Conservation (phyloP, 2,329 filamentous ascomycete genomes). For the Curvularia eragrostidis region DNA sequence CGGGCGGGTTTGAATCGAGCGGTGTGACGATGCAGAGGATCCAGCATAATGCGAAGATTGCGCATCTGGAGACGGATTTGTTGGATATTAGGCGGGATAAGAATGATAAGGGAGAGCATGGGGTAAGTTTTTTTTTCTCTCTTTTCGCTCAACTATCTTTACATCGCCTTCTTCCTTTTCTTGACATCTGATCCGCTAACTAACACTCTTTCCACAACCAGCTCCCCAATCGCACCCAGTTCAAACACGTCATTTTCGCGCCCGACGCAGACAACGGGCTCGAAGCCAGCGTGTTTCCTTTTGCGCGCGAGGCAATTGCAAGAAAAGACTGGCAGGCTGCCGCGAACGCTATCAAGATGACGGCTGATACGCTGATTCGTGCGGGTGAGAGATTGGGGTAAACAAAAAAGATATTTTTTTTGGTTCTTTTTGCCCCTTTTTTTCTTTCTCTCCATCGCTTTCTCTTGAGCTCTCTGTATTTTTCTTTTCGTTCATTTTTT, state of each 20-base stretch:
- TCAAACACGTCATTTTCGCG: slow-evolving; percentile 90
- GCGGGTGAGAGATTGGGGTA: slow-evolving; percentile 62
- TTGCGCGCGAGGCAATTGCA: slow-evolving; percentile 81
- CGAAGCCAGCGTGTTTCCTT: slow-evolving; percentile 73
- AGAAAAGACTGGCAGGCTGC: slow-evolving; percentile 73
- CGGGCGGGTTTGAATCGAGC: slow-evolving; percentile 77
- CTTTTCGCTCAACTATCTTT: too few species aligned
- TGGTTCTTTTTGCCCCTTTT: not conserved
- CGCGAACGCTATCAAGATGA: slow-evolving; percentile 72
- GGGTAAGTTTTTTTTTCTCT: slow-evolving; percentile 64
- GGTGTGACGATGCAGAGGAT: slow-evolving; percentile 71
- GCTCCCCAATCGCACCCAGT: slow-evolving; percentile 86
- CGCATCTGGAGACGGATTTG: slow-evolving; percentile 80
- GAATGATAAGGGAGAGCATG: slow-evolving; percentile 51
- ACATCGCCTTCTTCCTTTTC: not conserved
- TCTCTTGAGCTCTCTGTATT: not conserved
- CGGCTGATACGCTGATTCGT: slow-evolving; percentile 69
- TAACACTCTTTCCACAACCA: too few species aligned
- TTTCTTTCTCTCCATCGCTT: not conserved
- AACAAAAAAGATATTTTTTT: too few species aligned
- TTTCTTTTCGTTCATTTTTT: too few species aligned
- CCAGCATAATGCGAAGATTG: slow-evolving; percentile 80
- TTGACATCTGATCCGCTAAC: too few species aligned
- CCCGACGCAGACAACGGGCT: slow-evolving; percentile 78
- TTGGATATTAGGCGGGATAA: slow-evolving; percentile 73